Conservation (phyloP, 768 basidiomycete species). For the Lentinula raphanica region DNA sequence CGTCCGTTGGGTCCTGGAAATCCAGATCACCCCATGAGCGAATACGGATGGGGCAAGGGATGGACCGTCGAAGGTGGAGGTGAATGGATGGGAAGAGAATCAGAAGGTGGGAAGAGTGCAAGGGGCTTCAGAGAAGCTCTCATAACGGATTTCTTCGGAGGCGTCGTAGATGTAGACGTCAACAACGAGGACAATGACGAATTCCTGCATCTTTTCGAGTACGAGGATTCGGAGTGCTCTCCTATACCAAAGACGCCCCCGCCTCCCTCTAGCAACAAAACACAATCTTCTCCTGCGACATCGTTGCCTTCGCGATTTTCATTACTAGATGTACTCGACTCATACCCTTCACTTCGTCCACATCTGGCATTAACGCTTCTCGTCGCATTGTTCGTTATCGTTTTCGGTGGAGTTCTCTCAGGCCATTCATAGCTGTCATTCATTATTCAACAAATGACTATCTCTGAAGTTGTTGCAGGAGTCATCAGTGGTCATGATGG, state of each 20-base stretch:
- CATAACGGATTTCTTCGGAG: constrained; percentile 65
- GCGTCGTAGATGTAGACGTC: constrained; percentile 56
- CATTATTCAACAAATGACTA: too few relatives aligned
- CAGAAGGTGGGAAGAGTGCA: neutral
- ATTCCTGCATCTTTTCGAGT: neutral
- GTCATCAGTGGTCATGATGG: too few relatives aligned
- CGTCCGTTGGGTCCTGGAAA: constrained; percentile 43
- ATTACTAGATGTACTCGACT: neutral
- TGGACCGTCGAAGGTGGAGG: neutral
- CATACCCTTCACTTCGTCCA: neutral
- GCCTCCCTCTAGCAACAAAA: neutral
- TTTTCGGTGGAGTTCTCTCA: neutral
- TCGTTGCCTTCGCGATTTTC: neutral
- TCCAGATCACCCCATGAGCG: neutral
- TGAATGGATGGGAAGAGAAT: constrained; percentile 5
- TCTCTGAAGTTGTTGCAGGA: too few relatives aligned
- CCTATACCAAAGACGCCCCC: neutral
- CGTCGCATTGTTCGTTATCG: neutral
- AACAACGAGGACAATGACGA: constrained; percentile 34
- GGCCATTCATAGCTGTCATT: neutral
- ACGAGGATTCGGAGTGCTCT: neutral
- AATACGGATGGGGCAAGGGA: constrained; percentile 1
- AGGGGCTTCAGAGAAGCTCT: constrained; percentile 28
- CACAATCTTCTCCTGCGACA: neutral
- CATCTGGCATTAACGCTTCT: neutral